These are phyloP conservation scores for Picea sitchensis DNA, from an alignment of 75 land plant genomes.

Conservation along the genomic window DNA sequence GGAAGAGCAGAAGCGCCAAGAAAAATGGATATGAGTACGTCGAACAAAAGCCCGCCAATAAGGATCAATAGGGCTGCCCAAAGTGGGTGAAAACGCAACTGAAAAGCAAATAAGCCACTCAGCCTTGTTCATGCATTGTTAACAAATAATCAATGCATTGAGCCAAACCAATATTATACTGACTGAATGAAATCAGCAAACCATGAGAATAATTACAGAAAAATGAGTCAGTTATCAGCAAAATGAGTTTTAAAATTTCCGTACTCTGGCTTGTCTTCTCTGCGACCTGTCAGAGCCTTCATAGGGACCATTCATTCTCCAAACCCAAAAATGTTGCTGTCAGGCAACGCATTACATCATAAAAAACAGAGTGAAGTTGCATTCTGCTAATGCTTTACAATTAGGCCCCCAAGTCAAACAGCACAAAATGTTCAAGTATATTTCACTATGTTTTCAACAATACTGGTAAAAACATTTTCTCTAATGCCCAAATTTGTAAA, in stretches of 20 bases:
- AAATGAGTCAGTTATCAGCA: too few species aligned
- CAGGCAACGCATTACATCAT: not conserved
- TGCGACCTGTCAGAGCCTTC: slow-evolving; percentile 24
- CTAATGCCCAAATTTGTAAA: not conserved
- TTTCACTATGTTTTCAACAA: not conserved
- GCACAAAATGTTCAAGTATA: not conserved
- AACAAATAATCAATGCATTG: not conserved
- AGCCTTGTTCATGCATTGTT: not conserved
- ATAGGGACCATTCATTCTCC: slow-evolving; percentile 53
- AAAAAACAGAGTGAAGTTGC: slow-evolving; percentile 1
- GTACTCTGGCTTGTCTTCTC: slow-evolving; percentile 44
- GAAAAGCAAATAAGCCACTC: not conserved
- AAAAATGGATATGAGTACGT: slow-evolving; percentile 80
- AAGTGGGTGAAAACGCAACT: slow-evolving; percentile 82
- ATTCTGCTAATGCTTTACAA: not conserved
- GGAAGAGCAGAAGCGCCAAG: slow-evolving; percentile 95
- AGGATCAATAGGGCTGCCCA: slow-evolving; percentile 88
- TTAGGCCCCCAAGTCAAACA: not conserved
- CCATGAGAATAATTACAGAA: not conserved
- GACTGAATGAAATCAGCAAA: not conserved
- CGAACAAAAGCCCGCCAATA: slow-evolving; percentile 79
- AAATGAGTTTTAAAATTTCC: not conserved
- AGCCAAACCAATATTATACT: not conserved
- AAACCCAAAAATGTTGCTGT: slow-evolving; percentile 84
- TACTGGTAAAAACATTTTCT: not conserved